Evolutionary conservation across 371 early-diverging fungal genomes (phyloP).

Genomic region (Mortierella sp.): DNA sequence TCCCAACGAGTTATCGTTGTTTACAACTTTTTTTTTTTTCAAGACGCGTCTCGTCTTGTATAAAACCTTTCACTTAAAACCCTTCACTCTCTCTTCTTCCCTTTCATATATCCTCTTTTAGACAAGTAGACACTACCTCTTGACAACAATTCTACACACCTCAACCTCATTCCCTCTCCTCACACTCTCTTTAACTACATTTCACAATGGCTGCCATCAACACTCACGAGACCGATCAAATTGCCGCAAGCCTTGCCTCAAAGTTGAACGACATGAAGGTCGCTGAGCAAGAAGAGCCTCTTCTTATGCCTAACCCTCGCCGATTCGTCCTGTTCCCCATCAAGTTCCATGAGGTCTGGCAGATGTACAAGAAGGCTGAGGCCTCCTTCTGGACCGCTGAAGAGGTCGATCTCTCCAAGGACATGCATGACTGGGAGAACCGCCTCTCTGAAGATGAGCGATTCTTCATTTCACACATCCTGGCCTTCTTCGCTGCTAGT

Average conservation of each 20-base stretch:
- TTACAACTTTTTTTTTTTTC: background rate
- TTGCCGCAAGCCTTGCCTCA: constrained; percentile 32
- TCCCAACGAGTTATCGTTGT: background rate
- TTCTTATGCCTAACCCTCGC: constrained; percentile 77
- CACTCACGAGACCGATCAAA: constrained; percentile 42
- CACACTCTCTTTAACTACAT: constrained; percentile 1
- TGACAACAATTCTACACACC: background rate
- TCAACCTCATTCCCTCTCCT: background rate
- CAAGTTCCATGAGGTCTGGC: constrained; percentile 97
- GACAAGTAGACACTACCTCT: constrained; percentile 8
- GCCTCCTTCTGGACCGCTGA: constrained; percentile 99
- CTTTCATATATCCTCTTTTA: constrained; percentile 31
- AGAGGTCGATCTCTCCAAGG: constrained; percentile 98
- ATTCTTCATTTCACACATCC: constrained; percentile 96
- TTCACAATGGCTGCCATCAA: constrained; percentile 24
- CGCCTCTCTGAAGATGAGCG: constrained; percentile 93
- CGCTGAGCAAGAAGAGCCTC: constrained; percentile 57
- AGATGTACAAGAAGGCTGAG: constrained; percentile 99
- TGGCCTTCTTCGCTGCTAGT: constrained; percentile 99
- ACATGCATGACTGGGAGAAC: constrained; percentile 95
- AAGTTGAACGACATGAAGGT: constrained; percentile 37
- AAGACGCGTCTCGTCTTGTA: constrained; percentile 14
- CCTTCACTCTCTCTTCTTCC: constrained; percentile 4
- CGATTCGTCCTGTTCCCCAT: constrained; percentile 97
- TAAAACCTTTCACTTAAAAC: background rate